A percentile compares a stretch with the other conserved stretches of the same genome.
phyloP scores from a whole-genome alignment of 169 alveolate species.

The Perkinsus marinus region DNA sequence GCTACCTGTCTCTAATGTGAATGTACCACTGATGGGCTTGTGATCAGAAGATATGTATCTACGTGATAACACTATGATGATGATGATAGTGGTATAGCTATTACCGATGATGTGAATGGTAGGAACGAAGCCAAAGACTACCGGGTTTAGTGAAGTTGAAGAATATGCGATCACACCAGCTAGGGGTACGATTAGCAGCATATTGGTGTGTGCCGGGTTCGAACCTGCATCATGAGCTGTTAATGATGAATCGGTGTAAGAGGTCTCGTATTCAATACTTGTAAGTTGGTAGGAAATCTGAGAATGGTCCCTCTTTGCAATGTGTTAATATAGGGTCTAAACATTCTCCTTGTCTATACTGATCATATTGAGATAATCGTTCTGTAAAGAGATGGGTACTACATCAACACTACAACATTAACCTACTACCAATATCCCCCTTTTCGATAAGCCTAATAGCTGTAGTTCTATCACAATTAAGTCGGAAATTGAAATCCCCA shows the following conservation, averaged over 20 bases:
- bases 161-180: constrained; percentile 75
- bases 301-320: not conserved
- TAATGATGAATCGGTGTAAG: not conserved
- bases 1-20: not conserved
- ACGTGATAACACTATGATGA: not conserved
- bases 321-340: not conserved
- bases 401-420: not conserved
- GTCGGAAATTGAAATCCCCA: constrained; percentile 62
- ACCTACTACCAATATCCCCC: not conserved
- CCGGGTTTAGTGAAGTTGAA: not conserved
- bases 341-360: not conserved
- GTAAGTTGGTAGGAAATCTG: not conserved
- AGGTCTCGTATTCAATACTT: not conserved
- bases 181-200: constrained; percentile 57
- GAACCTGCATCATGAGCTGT: not conserved
- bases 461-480: not conserved
- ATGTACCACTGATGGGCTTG: not conserved
- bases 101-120: not conserved
- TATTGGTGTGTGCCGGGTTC: not conserved
- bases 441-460: not conserved
- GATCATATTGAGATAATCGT: not conserved
- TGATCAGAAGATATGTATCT: not conserved
- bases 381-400: not conserved
- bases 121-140: not conserved
- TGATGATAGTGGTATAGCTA: not conserved